Evolutionary conservation across 371 early-diverging fungal species (phyloP).

Genomic region (Circinella minor): DNA sequence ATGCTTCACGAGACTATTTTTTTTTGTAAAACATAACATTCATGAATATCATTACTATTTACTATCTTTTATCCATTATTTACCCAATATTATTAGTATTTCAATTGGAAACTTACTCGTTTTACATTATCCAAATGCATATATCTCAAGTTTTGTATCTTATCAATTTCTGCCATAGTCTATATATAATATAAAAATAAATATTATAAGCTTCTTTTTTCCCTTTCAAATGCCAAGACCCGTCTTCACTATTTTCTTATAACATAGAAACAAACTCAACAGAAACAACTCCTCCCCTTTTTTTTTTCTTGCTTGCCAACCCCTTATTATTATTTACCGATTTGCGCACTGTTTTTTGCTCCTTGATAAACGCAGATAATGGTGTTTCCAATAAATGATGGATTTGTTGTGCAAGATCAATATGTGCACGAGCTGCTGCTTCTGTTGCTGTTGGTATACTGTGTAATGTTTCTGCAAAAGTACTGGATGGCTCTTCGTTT

Average conservation of each 20-base stretch:
- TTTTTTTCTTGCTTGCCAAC: not conserved
- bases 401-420: conserved; percentile 37
- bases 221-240: too few relatives aligned
- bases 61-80: too few relatives aligned
- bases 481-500: conserved; percentile 23
- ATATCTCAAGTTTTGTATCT: conserved; percentile 19
- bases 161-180: conserved; percentile 22
- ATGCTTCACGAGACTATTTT: conserved; percentile 14
- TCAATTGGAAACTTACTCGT: conserved; percentile 13
- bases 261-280: too few relatives aligned
- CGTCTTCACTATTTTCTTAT: too few relatives aligned
- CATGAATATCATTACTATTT: too few relatives aligned
- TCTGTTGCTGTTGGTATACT: conserved; percentile 31
- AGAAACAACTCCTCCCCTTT: not conserved
- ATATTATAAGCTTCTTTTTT: not conserved
- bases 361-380: conserved; percentile 26
- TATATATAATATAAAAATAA: not conserved
- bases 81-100: too few relatives aligned
- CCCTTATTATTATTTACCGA: conserved; percentile 16
- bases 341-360: conserved; percentile 30
- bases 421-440: conserved; percentile 32
- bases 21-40: too few relatives aligned
- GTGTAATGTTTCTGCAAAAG: conserved; percentile 26
- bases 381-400: conserved; percentile 30
- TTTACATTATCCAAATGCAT: conserved; percentile 26